phyloP scores from a whole-genome alignment of 306 rosid species.

The Geum urbanum region DNA sequence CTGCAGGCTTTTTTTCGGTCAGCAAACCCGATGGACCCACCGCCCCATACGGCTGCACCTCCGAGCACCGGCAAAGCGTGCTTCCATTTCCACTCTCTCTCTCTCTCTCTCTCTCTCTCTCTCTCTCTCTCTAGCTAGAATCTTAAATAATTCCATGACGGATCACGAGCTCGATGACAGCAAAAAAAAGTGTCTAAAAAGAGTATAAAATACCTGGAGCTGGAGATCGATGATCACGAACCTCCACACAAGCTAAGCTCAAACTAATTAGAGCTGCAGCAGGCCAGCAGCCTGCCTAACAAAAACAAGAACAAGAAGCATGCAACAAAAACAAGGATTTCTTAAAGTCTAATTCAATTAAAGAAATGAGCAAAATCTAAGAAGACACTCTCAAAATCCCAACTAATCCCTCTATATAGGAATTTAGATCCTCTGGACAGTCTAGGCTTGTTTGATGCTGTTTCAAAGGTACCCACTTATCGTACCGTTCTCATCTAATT shows the following conservation, averaged over 20 bases:
- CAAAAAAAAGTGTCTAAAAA: background rate
- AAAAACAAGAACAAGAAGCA: background rate
- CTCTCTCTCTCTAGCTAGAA: background rate
- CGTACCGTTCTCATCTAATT: constrained; percentile 55
- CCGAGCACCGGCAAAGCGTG: constrained; percentile 90
- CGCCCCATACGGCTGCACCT: constrained; percentile 72
- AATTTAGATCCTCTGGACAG: constrained; percentile 29
- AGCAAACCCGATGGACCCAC: constrained; percentile 77
- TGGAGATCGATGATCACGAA: constrained; percentile 17
- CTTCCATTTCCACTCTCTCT: constrained; percentile 51
- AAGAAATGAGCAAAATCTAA: background rate
- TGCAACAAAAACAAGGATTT: constrained; percentile 22
- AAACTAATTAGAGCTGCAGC: background rate
- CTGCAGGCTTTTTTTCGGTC: constrained; percentile 44
- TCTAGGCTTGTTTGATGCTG: constrained; percentile 4
- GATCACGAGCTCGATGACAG: constrained; percentile 11
- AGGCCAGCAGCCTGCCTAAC: background rate
- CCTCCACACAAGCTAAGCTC: background rate
- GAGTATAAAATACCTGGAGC: constrained; percentile 10
- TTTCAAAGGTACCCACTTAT: constrained; percentile 21
- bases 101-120: constrained; percentile 15
- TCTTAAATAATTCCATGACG: background rate
- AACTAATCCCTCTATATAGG: background rate
- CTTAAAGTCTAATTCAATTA: constrained; percentile 6
- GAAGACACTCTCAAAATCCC: background rate